Conservation (phyloP, 2,329 filamentous ascomycete species). For the Tolypocladium amazonense region DNA sequence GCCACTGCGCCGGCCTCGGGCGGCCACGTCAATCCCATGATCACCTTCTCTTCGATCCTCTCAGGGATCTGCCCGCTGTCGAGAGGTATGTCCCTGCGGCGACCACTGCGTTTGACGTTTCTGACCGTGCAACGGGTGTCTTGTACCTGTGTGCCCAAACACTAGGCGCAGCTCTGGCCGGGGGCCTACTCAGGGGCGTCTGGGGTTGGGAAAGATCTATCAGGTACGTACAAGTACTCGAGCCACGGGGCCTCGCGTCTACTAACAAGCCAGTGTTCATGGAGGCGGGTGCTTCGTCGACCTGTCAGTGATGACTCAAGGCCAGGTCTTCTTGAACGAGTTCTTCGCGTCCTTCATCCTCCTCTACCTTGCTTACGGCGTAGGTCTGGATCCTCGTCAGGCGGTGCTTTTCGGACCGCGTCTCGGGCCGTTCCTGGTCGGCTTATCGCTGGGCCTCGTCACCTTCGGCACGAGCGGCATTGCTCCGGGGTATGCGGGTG, state of each 20-base stretch:
- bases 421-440: conserved; percentile 36
- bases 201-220: conserved; percentile 18
- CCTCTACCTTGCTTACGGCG: conserved; percentile 36
- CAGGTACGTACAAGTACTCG: too few relatives aligned
- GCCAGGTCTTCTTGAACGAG: conserved; percentile 35
- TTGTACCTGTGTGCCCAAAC: conserved; percentile 36
- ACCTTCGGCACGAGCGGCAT: conserved; percentile 26
- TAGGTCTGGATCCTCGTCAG: conserved; percentile 42
- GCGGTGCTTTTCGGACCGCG: conserved; percentile 36
- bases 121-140: conserved; percentile 30
- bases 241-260: not conserved
- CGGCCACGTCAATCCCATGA: conserved; percentile 41
- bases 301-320: conserved; percentile 19
- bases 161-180: conserved; percentile 31
- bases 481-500: conserved; percentile 28
- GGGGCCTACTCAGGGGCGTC: conserved; percentile 26
- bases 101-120: conserved; percentile 33
- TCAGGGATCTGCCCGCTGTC: conserved; percentile 36
- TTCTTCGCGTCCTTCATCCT: conserved; percentile 24
- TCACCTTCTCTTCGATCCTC: conserved; percentile 41
- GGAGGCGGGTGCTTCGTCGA: conserved; percentile 28
- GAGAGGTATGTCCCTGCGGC: conserved; percentile 14
- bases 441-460: conserved; percentile 24
- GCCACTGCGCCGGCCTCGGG: conserved; percentile 36
- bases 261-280: conserved; percentile 6